These are phyloP conservation scores for Houttuynia cordata DNA, from an alignment of 164 flowering plant species.

Conservation along the genomic window DNA sequence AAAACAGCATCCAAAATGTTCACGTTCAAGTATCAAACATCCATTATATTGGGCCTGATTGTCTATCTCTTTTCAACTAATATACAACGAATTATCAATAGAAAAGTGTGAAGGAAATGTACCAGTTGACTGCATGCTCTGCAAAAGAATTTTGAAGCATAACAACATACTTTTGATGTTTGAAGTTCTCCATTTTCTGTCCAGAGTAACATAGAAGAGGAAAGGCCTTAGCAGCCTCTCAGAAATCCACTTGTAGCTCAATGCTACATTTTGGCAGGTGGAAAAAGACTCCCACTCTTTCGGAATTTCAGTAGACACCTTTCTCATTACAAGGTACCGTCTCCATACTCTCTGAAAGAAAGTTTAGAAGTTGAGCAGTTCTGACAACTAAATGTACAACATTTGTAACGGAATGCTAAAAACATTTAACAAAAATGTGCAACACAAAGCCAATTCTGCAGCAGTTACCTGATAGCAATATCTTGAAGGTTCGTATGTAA, in stretches of 20 bases:
- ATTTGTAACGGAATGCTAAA: neutral
- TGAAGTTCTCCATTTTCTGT: conserved; percentile 17
- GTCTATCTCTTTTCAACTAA: neutral
- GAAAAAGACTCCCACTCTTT: conserved; percentile 46
- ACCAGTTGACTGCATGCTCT: conserved; percentile 70
- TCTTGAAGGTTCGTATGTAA: neutral
- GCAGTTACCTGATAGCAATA: neutral
- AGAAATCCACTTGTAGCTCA: conserved; percentile 42
- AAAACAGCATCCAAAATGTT: neutral
- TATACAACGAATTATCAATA: neutral
- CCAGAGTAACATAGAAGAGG: conserved; percentile 49
- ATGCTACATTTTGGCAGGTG: conserved; percentile 12
- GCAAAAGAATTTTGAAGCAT: conserved; percentile 62
- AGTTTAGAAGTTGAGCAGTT: neutral
- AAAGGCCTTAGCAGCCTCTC: conserved; percentile 62
- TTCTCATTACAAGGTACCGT: conserved; percentile 36
- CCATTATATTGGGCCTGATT: neutral
- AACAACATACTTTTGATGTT: conserved; percentile 34
- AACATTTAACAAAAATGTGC: neutral
- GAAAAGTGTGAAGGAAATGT: neutral
- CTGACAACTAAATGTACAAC: neutral
- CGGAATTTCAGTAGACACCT: conserved; percentile 36
- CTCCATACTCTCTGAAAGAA: conserved; percentile 81
- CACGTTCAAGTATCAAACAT: neutral
- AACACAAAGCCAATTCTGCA: neutral